Evolutionary conservation across 306 rosid genomes (phyloP).

Genomic region (Herpetospermum pedunculosum): DNA sequence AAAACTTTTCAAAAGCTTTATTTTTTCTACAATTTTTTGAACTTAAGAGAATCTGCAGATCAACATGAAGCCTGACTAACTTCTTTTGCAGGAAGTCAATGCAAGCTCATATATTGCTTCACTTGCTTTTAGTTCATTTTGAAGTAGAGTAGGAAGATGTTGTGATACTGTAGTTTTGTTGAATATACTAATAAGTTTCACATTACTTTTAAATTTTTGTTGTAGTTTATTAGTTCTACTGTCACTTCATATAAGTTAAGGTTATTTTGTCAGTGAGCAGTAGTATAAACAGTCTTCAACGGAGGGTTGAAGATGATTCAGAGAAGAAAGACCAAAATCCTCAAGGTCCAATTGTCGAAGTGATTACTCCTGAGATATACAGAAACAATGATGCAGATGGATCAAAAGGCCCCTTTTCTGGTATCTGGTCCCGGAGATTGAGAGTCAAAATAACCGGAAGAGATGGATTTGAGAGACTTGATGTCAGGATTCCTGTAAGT

Average conservation of each 20-base stretch:
- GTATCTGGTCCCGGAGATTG: slow-evolving; percentile 75
- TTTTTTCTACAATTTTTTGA: not conserved
- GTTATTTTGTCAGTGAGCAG: slow-evolving; percentile 71
- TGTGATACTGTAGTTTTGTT: not conserved
- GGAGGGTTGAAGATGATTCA: slow-evolving; percentile 46
- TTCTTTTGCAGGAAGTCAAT: too few relatives aligned
- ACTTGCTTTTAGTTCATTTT: not conserved
- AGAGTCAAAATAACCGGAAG: slow-evolving; percentile 84
- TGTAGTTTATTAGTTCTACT: not conserved
- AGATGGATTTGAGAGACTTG: slow-evolving; percentile 87
- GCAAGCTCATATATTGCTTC: not conserved
- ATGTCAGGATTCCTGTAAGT: slow-evolving; percentile 83
- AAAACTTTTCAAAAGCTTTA: too few relatives aligned
- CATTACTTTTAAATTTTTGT: not conserved
- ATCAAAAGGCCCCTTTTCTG: slow-evolving; percentile 50
- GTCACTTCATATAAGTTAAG: slow-evolving; percentile 6
- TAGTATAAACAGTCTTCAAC: slow-evolving; percentile 50
- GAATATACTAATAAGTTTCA: not conserved
- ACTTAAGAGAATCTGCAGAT: too few relatives aligned
- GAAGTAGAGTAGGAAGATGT: not conserved
- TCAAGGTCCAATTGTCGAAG: slow-evolving; percentile 73
- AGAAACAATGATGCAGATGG: slow-evolving; percentile 65
- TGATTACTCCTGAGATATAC: slow-evolving; percentile 86
- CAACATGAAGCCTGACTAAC: too few relatives aligned
- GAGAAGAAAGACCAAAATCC: slow-evolving; percentile 52